Base-by-base conservation (phyloP, 148 eudicot genomes). In the Chenopodium formosanum region DNA sequence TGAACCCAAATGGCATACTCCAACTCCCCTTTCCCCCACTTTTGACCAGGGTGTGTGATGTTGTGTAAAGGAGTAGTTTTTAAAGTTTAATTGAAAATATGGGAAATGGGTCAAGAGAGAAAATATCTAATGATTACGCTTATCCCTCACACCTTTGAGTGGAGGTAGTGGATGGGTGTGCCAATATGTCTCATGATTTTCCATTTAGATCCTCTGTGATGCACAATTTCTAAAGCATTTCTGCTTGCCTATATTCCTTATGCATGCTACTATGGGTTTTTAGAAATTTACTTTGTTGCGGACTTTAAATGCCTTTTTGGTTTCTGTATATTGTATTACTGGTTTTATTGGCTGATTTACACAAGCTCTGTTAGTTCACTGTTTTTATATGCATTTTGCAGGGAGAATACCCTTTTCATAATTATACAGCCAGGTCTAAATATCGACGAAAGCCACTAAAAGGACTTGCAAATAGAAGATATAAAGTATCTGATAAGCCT, bases 331-430 rank as follows among this genome's bases (percentile, higher is more conserved):
- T 31, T 25, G 32, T 60, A 29, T 32, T n/a, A 40, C 29, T 2
- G 47, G 46, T 32, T 65, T 64, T 63, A 44, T 22, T 25, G 44
- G 44, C 64, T 27, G 16, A 37, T 47, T 46, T 27, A 22, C n/a
- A 0, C n/a, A 16, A 19, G 74, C 9, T 78, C 73, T 7, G 13
- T 83, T 64, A 47, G 34, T 56, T 73, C 31, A 56, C 70, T 63
- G 22, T 44, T 47, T 78, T 19, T 75, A 29, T 22, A 63, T 82
- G 53, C 76, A 62, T 40, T 40, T 83, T 90, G 74, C 88, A 95
- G 98, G 98, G 98, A 63, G 90, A 89, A 34, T 94, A 93, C 87
- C 97, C 98, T 22, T 95, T 93, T 85, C 97, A 95, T 84, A 95
- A 95, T 82, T 95, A 95, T 83, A 95, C 98, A 22, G 83, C 90